These are phyloP conservation scores for Drechslera avenae DNA, from an alignment of 2,329 filamentous ascomycete species.

Conservation along the genomic window DNA sequence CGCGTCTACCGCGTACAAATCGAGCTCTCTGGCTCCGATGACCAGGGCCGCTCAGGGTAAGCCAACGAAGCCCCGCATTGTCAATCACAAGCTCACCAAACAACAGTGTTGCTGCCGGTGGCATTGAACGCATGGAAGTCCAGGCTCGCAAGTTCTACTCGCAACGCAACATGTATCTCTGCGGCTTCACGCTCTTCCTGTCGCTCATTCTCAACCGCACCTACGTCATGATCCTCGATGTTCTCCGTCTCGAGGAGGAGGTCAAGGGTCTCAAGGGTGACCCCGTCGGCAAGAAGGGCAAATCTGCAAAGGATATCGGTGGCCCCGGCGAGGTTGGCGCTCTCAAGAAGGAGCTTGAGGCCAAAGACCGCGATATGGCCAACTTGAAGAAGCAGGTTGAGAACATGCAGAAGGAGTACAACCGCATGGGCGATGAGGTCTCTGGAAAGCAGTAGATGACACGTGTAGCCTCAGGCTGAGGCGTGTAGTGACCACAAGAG, in stretches of 20 bases:
- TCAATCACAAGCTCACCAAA: slow-evolving; percentile 16
- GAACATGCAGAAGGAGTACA: slow-evolving; percentile 83
- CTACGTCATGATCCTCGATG: slow-evolving; percentile 95
- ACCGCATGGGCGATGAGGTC: slow-evolving; percentile 82
- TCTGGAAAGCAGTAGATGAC: slow-evolving; percentile 61
- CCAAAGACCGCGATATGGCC: slow-evolving; percentile 82
- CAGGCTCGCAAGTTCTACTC: slow-evolving; percentile 99
- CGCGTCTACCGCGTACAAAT: slow-evolving; percentile 96
- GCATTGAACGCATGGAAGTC: slow-evolving; percentile 95
- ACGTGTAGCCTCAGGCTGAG: slow-evolving; percentile 14
- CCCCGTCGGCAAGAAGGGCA: slow-evolving; percentile 64
- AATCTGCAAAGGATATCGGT: slow-evolving; percentile 68
- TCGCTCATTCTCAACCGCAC: slow-evolving; percentile 99
- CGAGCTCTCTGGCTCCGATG: slow-evolving; percentile 76
- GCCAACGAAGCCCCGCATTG: slow-evolving; percentile 25
- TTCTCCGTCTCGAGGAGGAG: slow-evolving; percentile 89
- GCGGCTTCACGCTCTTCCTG: slow-evolving; percentile 98
- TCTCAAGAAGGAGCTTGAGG: slow-evolving; percentile 68
- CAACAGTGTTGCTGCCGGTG: slow-evolving; percentile 67
- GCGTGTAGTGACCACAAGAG: slow-evolving; percentile 6
- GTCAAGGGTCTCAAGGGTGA: slow-evolving; percentile 80
- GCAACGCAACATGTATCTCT: slow-evolving; percentile 99
- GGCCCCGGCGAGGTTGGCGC: slow-evolving; percentile 75
- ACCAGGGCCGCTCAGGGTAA: slow-evolving; percentile 62
- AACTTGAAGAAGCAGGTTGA: slow-evolving; percentile 91